phyloP scores from a whole-genome alignment of 768 basidiomycete genomes.

The Suillus clintonianus region DNA sequence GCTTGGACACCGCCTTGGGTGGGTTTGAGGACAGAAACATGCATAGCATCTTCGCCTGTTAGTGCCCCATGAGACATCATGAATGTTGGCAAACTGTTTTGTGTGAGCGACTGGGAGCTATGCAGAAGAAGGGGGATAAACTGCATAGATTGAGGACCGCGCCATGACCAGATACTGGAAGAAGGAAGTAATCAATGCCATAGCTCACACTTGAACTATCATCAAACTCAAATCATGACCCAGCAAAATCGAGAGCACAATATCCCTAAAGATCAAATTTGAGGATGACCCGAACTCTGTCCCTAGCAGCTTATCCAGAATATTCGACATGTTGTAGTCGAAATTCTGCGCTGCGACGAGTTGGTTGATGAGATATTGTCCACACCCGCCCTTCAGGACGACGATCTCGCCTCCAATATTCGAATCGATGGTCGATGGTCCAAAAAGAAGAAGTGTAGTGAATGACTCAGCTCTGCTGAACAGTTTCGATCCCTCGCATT shows the following conservation, averaged over 20 bases:
- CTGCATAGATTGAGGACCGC: slow-evolving; percentile 88
- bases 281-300: slow-evolving; percentile 48
- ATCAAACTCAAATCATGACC: slow-evolving; percentile 33
- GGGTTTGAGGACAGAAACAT: slow-evolving; percentile 75
- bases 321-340: too few relatives aligned
- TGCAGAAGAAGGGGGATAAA: slow-evolving; percentile 26
- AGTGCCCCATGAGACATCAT: slow-evolving; percentile 95
- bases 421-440: too few relatives aligned
- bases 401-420: too few relatives aligned
- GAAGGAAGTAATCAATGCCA: slow-evolving; percentile 99
- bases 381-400: too few relatives aligned
- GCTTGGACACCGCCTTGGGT: slow-evolving; percentile 66
- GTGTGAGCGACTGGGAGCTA: slow-evolving; percentile 3
- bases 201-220: slow-evolving; percentile 73
- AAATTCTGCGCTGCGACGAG: too few relatives aligned
- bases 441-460: too few relatives aligned
- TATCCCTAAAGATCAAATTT: slow-evolving; percentile 82
- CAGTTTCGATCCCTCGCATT: neutral
- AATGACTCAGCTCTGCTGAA: neutral
- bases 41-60: slow-evolving; percentile 90
- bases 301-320: too few relatives aligned
- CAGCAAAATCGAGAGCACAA: slow-evolving; percentile 83
- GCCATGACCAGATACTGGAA: slow-evolving; percentile 91
- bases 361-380: too few relatives aligned
- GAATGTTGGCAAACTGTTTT: slow-evolving; percentile 77